Evolutionary conservation across 805 yeast genomes (phyloP), one percentile per base, ranked within the genome.

Genomic region (Pichia heedii): DNA sequence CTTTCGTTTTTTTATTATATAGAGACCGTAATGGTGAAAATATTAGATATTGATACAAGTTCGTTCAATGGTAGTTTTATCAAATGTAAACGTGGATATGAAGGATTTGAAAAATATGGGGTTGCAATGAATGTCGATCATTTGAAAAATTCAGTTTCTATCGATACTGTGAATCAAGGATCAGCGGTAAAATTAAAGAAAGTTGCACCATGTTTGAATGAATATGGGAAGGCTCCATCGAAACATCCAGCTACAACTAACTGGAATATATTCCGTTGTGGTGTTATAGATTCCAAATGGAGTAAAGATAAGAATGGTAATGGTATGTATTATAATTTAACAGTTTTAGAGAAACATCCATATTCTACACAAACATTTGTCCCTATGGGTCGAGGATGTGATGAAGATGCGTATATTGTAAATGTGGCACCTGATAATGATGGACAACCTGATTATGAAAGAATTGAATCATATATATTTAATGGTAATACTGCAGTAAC

Each of bases 311-410:
- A 43, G 29, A 36, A 37, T 11, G 45, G 46, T 3, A 33, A 19
- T 22, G 41, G 45, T 5, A 50, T 54, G 41, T 9, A 33, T 1
- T 83, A 82, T 54, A 54, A 60, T 2, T 64, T 83, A 9, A 81
- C 73, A 50, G 95, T 89, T 1, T 69, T 89, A 22, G 97, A 89
- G 58, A 73, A 95, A 61, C 97, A 89, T 60, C 96, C 96, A 10
- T 83, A 63, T 56, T 74, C 89, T 13, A 81, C 96, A 0, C 97
- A 89, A 62, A 83, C 96, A 0, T 89, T 89, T 58, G 54, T 85
- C n/a, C 97, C 97, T 6, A 74, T 90, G 84, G 96, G 97, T 5
- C 66, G 77, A 50, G 52, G 59, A 32, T 62, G 67, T 19, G 51
- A 61, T 2, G 67, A 69, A 30, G 54, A 60, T 11, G 81, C 86